Evolutionary conservation across 2,329 filamentous ascomycete genomes (phyloP), one percentile per base, ranked within the genome.

Genomic region (Rutstroemia sp.): DNA sequence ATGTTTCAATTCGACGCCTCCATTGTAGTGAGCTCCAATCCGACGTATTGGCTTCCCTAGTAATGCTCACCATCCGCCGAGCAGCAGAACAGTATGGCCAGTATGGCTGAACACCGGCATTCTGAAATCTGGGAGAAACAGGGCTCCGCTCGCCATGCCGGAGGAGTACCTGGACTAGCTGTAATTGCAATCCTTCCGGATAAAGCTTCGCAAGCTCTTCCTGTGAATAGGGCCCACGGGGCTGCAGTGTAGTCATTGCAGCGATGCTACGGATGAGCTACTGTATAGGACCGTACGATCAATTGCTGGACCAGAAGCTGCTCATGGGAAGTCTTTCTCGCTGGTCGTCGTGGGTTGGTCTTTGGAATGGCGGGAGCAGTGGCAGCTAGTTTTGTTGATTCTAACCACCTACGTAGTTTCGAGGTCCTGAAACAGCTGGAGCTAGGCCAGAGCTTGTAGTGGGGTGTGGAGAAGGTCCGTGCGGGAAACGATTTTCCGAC

Each of bases 81-180:
- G 88, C 88, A 55, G 86, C 82, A 62, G 82, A 81, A 74, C 94
- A 99, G 73, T 96, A 97, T 1, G 94, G 90, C 94, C 94, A 99
- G 72, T 84, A 85, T 50, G 78, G 69, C 45, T 74, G 70, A n/a
- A 87, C 77, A 10, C 83, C 83, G 48, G 82, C 81, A 73, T 92
- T 94, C 68, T 88, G 82, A 71, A 99, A 96, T 41, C 94, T 87
- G n/a, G 88, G 80, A 57, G 84, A 88, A 27, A 97, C 88, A 27
- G 92, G 92, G 7, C 87, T 92, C 57, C 92, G 86, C 75, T 86
- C 82, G 73, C 88, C 88, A 73, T 92, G 88, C 57, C 88, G 85
- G 66, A 91, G 80, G 60, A 91, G 81, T 65, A 97, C 79, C 75
- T 99, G 94, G 50, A 97, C 94, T 58, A 94, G 83, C 70, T 94